A percentile compares a stretch with the other conserved stretches of the same genome.
These are phyloP conservation scores for Starmerella riodocensis DNA, from an alignment of 805 yeast genomes.

Conservation along the genomic window DNA sequence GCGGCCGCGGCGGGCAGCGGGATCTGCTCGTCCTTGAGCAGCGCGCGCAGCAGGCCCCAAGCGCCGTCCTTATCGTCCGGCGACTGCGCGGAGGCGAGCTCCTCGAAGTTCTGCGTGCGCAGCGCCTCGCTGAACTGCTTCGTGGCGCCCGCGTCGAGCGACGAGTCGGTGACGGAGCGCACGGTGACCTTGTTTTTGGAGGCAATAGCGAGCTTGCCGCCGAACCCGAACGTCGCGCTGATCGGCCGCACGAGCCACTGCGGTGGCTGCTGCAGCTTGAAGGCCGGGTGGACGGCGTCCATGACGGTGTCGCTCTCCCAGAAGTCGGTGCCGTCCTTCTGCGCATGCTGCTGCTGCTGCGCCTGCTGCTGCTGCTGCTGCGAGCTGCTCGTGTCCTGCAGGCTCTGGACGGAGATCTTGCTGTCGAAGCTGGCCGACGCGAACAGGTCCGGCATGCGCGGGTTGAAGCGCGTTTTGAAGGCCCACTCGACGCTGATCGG, in stretches of 20 bases:
- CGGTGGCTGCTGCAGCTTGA: slow-evolving; percentile 70
- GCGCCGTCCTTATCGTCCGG: slow-evolving; percentile 23
- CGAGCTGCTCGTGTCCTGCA: slow-evolving; percentile 58
- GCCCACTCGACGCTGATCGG: slow-evolving; percentile 92
- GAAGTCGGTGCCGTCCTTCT: slow-evolving; percentile 54
- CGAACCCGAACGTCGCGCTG: slow-evolving; percentile 79
- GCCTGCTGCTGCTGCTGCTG: slow-evolving; percentile 23
- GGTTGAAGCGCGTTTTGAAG: slow-evolving; percentile 79
- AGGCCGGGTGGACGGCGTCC: slow-evolving; percentile 42
- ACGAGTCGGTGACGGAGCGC: slow-evolving; percentile 28
- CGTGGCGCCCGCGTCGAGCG: slow-evolving; percentile 19
- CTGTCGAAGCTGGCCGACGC: slow-evolving; percentile 59
- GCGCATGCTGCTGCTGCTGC: slow-evolving; percentile 17
- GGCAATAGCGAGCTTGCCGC: slow-evolving; percentile 64
- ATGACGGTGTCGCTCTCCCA: slow-evolving; percentile 47
- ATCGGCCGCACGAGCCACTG: slow-evolving; percentile 68
- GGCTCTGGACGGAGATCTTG: slow-evolving; percentile 62
- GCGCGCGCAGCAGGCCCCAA: slow-evolving; percentile 26
- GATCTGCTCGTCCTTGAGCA: slow-evolving; percentile 18
- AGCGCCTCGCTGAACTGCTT: slow-evolving; percentile 44
- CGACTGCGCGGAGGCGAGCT: slow-evolving; percentile 21
- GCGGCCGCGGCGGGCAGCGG: slow-evolving; percentile 15
- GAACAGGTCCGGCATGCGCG: slow-evolving; percentile 74
- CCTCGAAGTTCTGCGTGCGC: slow-evolving; percentile 26
- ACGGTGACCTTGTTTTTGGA: slow-evolving; percentile 31